phyloP scores from a whole-genome alignment of 257 asterid species.

The Apocynum venetum region DNA sequence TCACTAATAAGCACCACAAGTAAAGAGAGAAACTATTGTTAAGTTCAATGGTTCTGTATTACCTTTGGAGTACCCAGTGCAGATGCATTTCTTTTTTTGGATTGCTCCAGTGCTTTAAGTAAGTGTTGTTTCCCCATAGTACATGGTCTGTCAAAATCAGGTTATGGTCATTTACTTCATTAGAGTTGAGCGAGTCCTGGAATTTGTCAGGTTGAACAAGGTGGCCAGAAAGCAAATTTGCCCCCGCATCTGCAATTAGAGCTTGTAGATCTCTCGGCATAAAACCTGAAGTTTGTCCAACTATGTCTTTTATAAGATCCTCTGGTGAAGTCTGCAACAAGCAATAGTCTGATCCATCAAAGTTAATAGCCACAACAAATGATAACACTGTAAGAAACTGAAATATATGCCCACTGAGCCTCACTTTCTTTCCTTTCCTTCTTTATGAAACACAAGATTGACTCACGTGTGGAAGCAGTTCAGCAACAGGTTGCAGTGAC shows the following conservation, averaged over 20 bases:
- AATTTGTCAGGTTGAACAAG: constrained; percentile 33
- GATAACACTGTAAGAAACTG: constrained; percentile 4
- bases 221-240: constrained; percentile 49
- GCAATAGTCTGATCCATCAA: constrained; percentile 32
- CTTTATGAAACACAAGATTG: constrained; percentile 7
- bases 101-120: constrained; percentile 76
- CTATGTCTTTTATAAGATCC: constrained; percentile 76
- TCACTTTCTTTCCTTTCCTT: not conserved
- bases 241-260: constrained; percentile 85
- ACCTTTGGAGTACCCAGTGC: constrained; percentile 99
- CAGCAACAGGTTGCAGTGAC: constrained; percentile 52
- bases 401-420: not conserved
- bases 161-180: constrained; percentile 29
- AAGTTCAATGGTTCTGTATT: constrained; percentile 9
- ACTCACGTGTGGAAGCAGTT: constrained; percentile 62
- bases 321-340: constrained; percentile 57
- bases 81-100: constrained; percentile 93
- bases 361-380: constrained; percentile 18
- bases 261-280: constrained; percentile 90
- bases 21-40: not conserved
- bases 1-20: not conserved
- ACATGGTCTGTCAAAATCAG: constrained; percentile 31
- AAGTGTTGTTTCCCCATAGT: constrained; percentile 63
- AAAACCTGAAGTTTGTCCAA: constrained; percentile 97
- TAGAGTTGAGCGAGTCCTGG: constrained; percentile 32